Percentiles rank a stretch among this genome's conserved stretches.
Conservation (phyloP, 2,329 filamentous ascomycete species). For the Fusarium acutatum region DNA sequence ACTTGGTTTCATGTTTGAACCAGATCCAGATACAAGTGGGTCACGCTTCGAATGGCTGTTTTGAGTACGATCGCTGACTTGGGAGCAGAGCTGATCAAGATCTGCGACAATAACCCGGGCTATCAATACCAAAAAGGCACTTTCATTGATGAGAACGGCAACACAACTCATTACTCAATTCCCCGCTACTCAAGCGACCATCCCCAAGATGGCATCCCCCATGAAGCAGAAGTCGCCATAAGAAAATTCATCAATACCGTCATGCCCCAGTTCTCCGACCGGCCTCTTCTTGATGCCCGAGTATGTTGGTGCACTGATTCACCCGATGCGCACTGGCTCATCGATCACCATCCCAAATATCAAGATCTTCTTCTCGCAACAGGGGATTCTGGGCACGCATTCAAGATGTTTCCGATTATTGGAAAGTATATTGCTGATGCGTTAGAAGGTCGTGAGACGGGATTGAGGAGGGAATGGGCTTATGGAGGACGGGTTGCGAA, state of each 20-base stretch:
- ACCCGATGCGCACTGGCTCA: constrained; percentile 1
- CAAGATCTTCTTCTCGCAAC: neutral
- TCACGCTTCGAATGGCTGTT: fast-evolving
- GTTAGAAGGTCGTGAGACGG: neutral
- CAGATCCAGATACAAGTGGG: neutral
- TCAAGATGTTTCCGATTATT: constrained; percentile 7
- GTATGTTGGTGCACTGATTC: constrained; percentile 8
- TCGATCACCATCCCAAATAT: neutral
- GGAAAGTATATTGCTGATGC: neutral
- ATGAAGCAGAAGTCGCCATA: neutral
- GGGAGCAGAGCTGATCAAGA: neutral
- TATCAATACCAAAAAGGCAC: neutral
- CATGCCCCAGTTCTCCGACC: neutral
- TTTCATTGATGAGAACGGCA: neutral
- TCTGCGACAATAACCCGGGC: neutral
- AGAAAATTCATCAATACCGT: neutral
- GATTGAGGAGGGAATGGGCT: neutral
- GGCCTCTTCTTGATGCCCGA: neutral
- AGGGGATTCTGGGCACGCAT: neutral
- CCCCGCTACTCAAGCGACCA: constrained; percentile 2
- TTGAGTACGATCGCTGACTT: fast-evolving
- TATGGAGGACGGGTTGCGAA: neutral
- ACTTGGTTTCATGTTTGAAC: constrained; percentile 13
- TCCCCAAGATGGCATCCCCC: neutral
- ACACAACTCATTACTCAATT: neutral